Conservation (phyloP, 306 rosid genomes). For the Lablab purpureus region DNA sequence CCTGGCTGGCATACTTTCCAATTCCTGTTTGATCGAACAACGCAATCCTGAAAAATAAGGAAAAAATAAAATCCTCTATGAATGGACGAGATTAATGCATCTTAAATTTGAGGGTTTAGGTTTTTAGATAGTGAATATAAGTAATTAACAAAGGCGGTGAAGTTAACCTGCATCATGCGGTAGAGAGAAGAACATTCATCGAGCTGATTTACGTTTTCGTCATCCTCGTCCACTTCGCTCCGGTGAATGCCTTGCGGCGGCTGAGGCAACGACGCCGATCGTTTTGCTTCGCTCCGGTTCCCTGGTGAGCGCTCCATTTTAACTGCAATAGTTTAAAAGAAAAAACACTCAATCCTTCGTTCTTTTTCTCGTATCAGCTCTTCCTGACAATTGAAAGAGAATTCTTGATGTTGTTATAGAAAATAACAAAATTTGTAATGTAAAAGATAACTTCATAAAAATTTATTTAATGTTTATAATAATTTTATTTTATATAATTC, state of each 20-base stretch:
- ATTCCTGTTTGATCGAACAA: constrained; percentile 65
- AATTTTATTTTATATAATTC: too few relatives aligned
- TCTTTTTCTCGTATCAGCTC: background rate
- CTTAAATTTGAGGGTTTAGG: constrained; percentile 50
- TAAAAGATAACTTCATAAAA: too few relatives aligned
- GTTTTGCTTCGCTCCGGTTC: constrained; percentile 33
- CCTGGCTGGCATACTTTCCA: constrained; percentile 88
- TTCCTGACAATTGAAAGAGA: too few relatives aligned
- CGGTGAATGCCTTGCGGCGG: constrained; percentile 54
- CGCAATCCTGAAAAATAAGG: constrained; percentile 69
- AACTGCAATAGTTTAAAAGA: background rate
- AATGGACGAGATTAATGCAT: background rate
- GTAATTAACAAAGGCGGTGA: background rate
- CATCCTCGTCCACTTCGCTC: constrained; percentile 71
- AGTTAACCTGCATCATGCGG: constrained; percentile 74
- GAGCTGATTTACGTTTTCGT: constrained; percentile 84
- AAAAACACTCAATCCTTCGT: background rate
- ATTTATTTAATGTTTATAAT: too few relatives aligned
- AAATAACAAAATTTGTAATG: too few relatives aligned
- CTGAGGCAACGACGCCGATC: constrained; percentile 24
- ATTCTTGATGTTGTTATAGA: too few relatives aligned
- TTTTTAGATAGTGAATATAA: constrained; percentile 42
- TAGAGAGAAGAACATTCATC: constrained; percentile 75
- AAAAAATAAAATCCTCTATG: background rate
- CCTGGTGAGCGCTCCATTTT: constrained; percentile 41